Base-by-base conservation (phyloP, 139 green algal species). In the Volvox africanus region DNA sequence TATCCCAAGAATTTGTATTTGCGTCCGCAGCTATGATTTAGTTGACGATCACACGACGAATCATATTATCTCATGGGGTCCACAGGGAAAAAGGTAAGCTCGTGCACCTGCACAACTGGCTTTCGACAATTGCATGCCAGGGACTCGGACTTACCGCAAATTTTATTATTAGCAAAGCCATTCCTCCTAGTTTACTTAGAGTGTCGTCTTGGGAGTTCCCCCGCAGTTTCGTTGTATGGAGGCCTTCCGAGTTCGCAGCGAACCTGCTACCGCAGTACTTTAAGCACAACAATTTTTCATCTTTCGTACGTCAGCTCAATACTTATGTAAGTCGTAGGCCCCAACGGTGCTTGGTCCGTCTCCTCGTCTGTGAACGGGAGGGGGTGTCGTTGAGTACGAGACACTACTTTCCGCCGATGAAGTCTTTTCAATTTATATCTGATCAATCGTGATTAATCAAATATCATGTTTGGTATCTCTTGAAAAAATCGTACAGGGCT, bases 301-400 rank as follows among this genome's bases (percentile, higher is more conserved):
- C 89, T 90, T 99, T 99, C 88, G 98, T 99, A 75, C 94, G 98
- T 21, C 98, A 99, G 93, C 96, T 99, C 1, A 99, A 99, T 88
- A 99, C 98, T 18, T 99, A 99, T 90, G 97, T 97, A 90, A 95
- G 95, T 88, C 37, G 55, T 33, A 35, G 44, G 44, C 44, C 44
- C 44, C 44, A 12, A 73, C 65, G 12, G 21, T 73, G 21, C 9
- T 14, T 5, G 44, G 44, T 73, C 65, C 21, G 24, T 73, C 9
- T 73, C 21, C 65, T 73, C 16, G 11, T 73, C 65, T 73, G 65
- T 73, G 21, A 6, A 73, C 65, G 2, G 2, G 5, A 73, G 65
- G 44, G 44, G 44, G 44, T 55, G 9, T 9, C 44, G 44, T 55
- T 55, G 44, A 55, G 44, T n/a, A n/a, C n/a, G n/a, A n/a, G n/a